Evolutionary conservation across 225 moss, liverwort and hornwort genomes (phyloP).

Genomic region (Neckera pumila): DNA sequence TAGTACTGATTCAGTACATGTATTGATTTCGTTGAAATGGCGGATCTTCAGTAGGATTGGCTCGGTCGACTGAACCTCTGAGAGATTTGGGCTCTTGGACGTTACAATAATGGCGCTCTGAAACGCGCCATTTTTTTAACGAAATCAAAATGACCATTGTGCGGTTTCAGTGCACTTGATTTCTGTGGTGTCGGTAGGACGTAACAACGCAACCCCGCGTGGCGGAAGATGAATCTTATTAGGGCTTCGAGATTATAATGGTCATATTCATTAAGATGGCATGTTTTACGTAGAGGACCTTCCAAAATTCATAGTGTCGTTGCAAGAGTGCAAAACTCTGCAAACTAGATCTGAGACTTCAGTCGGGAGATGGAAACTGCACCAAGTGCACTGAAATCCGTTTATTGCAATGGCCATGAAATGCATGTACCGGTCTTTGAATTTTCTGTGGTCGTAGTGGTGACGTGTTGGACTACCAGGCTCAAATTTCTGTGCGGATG

Average conservation of each 20-base stretch:
- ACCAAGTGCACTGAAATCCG: not conserved
- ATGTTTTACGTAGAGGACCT: not conserved
- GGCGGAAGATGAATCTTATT: not conserved
- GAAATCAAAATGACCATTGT: not conserved
- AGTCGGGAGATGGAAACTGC: not conserved
- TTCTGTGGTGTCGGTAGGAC: not conserved
- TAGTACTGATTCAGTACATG: not conserved
- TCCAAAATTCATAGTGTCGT: not conserved
- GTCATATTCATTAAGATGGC: not conserved
- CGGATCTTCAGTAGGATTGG: not conserved
- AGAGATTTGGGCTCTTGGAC: not conserved
- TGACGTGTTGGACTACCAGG: not conserved
- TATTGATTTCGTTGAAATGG: not conserved
- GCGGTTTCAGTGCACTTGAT: not conserved
- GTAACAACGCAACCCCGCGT: not conserved
- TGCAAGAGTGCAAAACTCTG: not conserved
- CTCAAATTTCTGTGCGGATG: not conserved
- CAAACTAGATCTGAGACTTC: not conserved
- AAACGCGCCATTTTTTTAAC: not conserved
- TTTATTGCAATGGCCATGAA: not conserved
- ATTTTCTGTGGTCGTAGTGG: not conserved
- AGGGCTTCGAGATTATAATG: not conserved
- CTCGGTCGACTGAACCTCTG: not conserved
- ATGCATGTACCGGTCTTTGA: not conserved
- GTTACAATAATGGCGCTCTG: not conserved